Base-by-base conservation (phyloP, 192 early-diverging fungal species). In the Coemansia biformis region DNA sequence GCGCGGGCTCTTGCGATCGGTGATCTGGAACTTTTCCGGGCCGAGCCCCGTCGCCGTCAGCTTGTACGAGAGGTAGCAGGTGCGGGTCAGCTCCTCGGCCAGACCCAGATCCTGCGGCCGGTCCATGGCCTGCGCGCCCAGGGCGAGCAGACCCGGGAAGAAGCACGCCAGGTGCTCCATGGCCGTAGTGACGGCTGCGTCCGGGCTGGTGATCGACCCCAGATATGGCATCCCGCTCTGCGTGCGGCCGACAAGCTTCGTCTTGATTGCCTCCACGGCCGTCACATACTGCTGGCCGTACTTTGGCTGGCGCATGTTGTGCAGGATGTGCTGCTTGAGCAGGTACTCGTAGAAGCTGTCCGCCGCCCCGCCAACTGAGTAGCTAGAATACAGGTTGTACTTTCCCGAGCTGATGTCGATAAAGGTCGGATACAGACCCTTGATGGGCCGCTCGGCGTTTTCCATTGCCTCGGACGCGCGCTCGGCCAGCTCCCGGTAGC, bases 101-200 rank as follows among this genome's bases (percentile, higher is more conserved):
- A 93, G 45, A 4, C 56, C 57, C 43, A 97, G 72, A 37, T 89
- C 86, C 21, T 81, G 69, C 17, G 76, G 71, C 21, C 61, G 58
- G 10, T 75, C 65, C 15, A 74, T 43, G 29, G 82, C 65, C 2
- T 70, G 44, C 2, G 76, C 88, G 11, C 82, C 81, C 10, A 93
- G 66, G 0, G 90, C 90, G 49, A 95, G 66, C 6, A 83, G 83
- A 0, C 89, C 91, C 10, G 88, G 88, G 15, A 90, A 74, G 68
- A 94, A 98, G 68, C 94, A 95, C 1, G 93, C 89, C 14, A 98
- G 72, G 51, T 98, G 94, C 65, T 95, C 89, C 90, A 95, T 93
- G 55, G 88, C 90, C 16, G 72, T 57, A 8, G 50, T 49, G 8
- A 83, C 47, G 12, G 14, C 22, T 0, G 49, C 41, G 5, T 21